Base-by-base conservation (phyloP, 441 rosid species). In the Theobroma grandiflorum region DNA sequence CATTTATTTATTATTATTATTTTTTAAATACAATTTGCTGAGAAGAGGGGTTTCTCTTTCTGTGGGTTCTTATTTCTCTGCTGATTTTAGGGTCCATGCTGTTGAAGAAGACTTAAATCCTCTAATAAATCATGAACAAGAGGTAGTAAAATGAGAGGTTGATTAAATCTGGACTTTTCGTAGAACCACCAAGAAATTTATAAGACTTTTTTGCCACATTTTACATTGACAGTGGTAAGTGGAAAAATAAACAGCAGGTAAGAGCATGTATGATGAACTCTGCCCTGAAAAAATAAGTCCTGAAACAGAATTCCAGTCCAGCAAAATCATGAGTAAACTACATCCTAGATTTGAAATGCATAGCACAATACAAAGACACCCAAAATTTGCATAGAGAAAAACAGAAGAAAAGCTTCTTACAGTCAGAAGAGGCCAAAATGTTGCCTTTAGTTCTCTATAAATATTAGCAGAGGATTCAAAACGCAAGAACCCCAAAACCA, bases 391-490 rank as follows among this genome's bases (percentile, higher is more conserved):
- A 33, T 20, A 33, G 64, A 85, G 35, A 55, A 77, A 78, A 57
- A 50, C 47, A 22, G 49, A 81, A 57, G 62, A 72, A 79, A n/a
- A 55, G 77, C 74, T 77, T 77, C 88, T 90, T 88, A 95, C 99
- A n/a, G 97, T 96, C 83, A 96, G 82, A 97, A 96, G 84, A 69
- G 94, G 93, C 95, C 86, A 90, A 85, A 94, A 94, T n/a, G 95
- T 92, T 6, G 91, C 85, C 87, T 85, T 89, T 79, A 91, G 84
- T 78, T 96, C 97, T 33, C 87, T 75, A 75, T 88, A 86, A 82
- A 92, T 83, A 63, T 77, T 85, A 50, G 71, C 85, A 0, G 94
- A 92, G 57, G 94, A 89, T 59, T 96, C 97, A 14, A 94, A 87
- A n/a, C 97, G 95, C 83, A 93, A 84, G 73, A 93, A 82, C 52